Percentiles rank a stretch among this genome's conserved stretches.
Conservation (phyloP, 225 moss, liverwort and hornwort species). For the Physcomitrium patens region DNA sequence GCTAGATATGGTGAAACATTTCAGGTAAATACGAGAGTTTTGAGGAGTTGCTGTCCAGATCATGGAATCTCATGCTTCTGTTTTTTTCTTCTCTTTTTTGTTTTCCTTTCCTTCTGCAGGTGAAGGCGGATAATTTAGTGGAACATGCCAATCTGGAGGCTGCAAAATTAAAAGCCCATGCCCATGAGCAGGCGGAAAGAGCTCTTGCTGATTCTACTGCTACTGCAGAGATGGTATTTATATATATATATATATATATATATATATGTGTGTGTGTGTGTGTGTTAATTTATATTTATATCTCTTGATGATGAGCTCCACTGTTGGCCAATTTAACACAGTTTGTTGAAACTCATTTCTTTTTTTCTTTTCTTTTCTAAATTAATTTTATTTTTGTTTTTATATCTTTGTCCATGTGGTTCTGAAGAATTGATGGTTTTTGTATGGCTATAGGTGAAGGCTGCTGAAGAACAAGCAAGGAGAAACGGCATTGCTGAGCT, state of each 20-base stretch:
- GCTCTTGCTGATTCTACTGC: constrained; percentile 67
- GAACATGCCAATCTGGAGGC: constrained; percentile 74
- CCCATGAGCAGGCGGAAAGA: constrained; percentile 67
- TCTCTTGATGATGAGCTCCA: constrained; percentile 7
- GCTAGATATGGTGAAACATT: too few species aligned
- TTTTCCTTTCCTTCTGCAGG: constrained; percentile 30
- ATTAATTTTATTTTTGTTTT: too few species aligned
- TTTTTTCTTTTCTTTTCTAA: too few species aligned
- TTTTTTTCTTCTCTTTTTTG: too few species aligned
- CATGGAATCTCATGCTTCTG: neutral
- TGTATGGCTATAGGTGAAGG: constrained; percentile 56
- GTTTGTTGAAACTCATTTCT: neutral
- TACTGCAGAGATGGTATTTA: constrained; percentile 56
- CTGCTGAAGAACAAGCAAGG: constrained; percentile 69
- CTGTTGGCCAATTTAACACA: neutral
- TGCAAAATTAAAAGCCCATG: constrained; percentile 60
- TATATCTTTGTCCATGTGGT: neutral
- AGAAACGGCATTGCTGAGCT: constrained; percentile 72
- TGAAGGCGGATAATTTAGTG: constrained; percentile 76
- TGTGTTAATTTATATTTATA: too few species aligned
- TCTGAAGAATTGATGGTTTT: neutral
- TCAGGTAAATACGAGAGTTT: neutral
- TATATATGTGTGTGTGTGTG: too few species aligned
- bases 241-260: too few species aligned
- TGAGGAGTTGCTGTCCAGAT: neutral